Evolutionary conservation across 352 stramenopile species (phyloP).

Genomic region (Detonula confervacea): DNA sequence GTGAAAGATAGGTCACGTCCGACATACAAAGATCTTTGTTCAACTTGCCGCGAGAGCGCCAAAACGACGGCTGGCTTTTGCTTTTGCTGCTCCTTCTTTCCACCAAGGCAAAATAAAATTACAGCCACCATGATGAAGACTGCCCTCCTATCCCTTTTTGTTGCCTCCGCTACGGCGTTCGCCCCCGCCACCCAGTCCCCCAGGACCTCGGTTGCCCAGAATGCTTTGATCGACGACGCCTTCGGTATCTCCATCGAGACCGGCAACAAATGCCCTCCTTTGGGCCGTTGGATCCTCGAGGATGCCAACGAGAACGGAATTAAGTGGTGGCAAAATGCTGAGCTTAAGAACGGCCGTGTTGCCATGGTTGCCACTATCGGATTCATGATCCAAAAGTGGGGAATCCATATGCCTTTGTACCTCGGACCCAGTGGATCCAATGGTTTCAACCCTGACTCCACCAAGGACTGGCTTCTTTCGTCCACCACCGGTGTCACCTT

Average conservation of each 20-base stretch:
- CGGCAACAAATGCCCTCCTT: slow-evolving; percentile 73
- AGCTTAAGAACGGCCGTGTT: slow-evolving; percentile 81
- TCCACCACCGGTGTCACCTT: slow-evolving; percentile 67
- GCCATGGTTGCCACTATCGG: slow-evolving; percentile 81
- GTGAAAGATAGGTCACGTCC: no score
- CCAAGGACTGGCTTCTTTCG: slow-evolving; percentile 68
- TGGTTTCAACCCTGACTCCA: slow-evolving; percentile 62
- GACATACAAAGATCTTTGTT: no score
- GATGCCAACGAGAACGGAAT: slow-evolving; percentile 62
- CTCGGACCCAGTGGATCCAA: slow-evolving; percentile 75
- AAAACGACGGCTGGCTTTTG: not conserved
- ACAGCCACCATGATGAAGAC: slow-evolving; percentile 64
- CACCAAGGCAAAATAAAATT: not conserved
- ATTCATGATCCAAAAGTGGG: slow-evolving; percentile 74
- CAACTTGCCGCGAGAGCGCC: no score
- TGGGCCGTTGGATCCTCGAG: slow-evolving; percentile 67
- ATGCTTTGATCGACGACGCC: slow-evolving; percentile 59
- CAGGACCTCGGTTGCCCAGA: slow-evolving; percentile 30
- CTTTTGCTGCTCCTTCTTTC: not conserved
- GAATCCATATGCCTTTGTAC: slow-evolving; percentile 78
- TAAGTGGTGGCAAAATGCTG: slow-evolving; percentile 82
- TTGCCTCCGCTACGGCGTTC: slow-evolving; percentile 70
- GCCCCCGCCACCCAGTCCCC: slow-evolving; percentile 36
- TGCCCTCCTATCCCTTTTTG: slow-evolving; percentile 47
- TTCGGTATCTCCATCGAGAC: slow-evolving; percentile 74